These are phyloP conservation scores for Gossypium aridum DNA, from an alignment of 441 rosid species.

Conservation along the genomic window DNA sequence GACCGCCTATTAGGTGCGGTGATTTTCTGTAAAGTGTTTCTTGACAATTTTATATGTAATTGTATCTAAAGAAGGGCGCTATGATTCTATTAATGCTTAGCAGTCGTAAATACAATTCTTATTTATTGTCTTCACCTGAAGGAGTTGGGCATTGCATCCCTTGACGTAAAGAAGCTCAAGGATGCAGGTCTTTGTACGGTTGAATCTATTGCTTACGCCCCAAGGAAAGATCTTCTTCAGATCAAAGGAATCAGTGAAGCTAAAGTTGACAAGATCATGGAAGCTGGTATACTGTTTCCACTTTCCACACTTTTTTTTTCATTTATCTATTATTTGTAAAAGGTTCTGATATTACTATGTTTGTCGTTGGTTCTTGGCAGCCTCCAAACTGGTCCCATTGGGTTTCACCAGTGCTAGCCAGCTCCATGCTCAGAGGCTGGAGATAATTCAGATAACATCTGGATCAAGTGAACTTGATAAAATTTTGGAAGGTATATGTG, in stretches of 20 bases:
- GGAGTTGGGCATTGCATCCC: conserved; percentile 83
- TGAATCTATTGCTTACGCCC: conserved; percentile 83
- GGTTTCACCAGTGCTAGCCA: conserved; percentile 94
- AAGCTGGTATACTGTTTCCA: conserved; percentile 59
- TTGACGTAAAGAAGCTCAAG: conserved; percentile 85
- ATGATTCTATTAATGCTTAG: neutral
- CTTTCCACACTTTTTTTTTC: neutral
- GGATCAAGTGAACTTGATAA: conserved; percentile 96
- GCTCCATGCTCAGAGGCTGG: conserved; percentile 86
- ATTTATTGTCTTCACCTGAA: conserved; percentile 10
- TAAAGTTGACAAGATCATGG: conserved; percentile 87
- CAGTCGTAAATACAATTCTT: neutral
- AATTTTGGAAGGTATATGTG: conserved; percentile 65
- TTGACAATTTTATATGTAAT: neutral
- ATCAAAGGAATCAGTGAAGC: conserved; percentile 94
- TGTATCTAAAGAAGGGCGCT: neutral
- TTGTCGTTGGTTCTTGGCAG: conserved; percentile 33
- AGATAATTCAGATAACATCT: conserved; percentile 90
- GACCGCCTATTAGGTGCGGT: neutral
- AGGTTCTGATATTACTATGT: neutral
- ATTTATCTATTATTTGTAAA: neutral
- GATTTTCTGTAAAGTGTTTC: neutral
- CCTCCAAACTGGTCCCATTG: conserved; percentile 84
- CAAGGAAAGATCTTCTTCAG: conserved; percentile 96
- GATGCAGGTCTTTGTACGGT: conserved; percentile 94